Evolutionary conservation across 306 rosid species (phyloP), one percentile per base, ranked within the genome.

Genomic region (Cucurbita maxima): DNA sequence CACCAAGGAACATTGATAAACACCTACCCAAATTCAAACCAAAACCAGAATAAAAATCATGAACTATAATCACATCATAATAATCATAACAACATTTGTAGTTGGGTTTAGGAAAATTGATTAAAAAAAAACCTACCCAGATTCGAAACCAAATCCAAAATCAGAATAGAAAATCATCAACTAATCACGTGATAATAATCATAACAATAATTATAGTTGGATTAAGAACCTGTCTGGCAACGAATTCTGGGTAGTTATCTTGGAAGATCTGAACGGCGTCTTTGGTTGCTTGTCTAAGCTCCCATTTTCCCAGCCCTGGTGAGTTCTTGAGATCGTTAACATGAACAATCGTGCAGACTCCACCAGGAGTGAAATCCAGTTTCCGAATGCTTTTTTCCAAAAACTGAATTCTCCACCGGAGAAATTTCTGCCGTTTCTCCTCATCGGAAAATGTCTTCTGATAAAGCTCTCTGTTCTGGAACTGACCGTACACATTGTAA

Each of bases 1-100:
- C 96, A 90, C 83, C 93, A 90, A 8, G 95, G 95, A 52, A 88
- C 95, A 80, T 87, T 90, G 90, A 90, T 80, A 60, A 90, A 90
- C 70, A 90, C 88, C 96, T 90, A 51, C 45, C 10, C 69, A 53
- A 41, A 19, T 45, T 1, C 38, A 44, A 19, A 50, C 7, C n/a
- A 50, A 4, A 13, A 5, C 1, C 15, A 47, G 14, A 48, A 14
- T 43, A 43, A 43, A 8, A n/a, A 30, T 60, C 69, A 60, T 12
- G 6, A 14, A 60, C 4, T 30, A 2, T 63, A 40, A 63, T 59
- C 25, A 53, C 57, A 57, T 18, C 10, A 14, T 50, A 5, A 50
- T 5, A 14, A 56, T n/a, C 60, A 56, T 7, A 56, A 56, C 14
- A 18, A 20, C 61, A 56, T 10, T 57, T 16, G n/a, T 2, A 52